A percentile compares a stretch with the other conserved stretches of the same genome.
Evolutionary conservation across 306 rosid species (phyloP).

Genomic region (Cucurbita maxima): DNA sequence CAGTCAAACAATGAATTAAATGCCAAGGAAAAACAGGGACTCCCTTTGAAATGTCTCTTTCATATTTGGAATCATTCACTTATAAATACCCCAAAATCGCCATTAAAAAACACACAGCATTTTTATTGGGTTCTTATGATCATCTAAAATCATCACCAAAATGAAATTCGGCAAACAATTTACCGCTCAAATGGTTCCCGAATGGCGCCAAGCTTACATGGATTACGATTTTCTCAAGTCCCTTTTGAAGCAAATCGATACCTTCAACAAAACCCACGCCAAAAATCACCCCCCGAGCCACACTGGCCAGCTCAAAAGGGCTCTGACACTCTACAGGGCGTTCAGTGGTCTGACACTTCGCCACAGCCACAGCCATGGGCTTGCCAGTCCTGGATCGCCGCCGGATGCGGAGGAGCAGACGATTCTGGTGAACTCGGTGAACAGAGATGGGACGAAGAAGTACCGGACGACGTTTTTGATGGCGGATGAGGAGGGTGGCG

Average conservation of each 20-base stretch:
- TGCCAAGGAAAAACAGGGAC: too few relatives aligned
- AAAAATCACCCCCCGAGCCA: background rate
- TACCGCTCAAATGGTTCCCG: background rate
- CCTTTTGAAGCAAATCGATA: background rate
- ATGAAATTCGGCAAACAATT: conserved; percentile 3
- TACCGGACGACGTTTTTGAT: conserved; percentile 35
- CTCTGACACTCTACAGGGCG: background rate
- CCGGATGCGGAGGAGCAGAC: background rate
- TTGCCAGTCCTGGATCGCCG: background rate
- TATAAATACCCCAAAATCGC: too few relatives aligned
- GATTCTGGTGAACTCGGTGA: conserved; percentile 1
- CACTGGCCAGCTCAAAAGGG: background rate
- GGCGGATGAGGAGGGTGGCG: conserved; percentile 49
- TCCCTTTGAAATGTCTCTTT: too few relatives aligned
- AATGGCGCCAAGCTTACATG: background rate
- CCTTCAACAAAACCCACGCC: background rate
- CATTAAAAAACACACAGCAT: background rate
- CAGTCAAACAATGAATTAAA: too few relatives aligned
- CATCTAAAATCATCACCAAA: background rate
- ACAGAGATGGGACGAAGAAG: conserved; percentile 3
- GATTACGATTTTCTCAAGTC: background rate
- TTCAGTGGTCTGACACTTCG: background rate
- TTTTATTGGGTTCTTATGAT: background rate
- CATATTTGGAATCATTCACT: too few relatives aligned
- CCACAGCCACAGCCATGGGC: background rate